Percentiles rank a stretch among this genome's conserved stretches.
Conservation (phyloP, 139 green algal species). For the Micractinium conductrix region DNA sequence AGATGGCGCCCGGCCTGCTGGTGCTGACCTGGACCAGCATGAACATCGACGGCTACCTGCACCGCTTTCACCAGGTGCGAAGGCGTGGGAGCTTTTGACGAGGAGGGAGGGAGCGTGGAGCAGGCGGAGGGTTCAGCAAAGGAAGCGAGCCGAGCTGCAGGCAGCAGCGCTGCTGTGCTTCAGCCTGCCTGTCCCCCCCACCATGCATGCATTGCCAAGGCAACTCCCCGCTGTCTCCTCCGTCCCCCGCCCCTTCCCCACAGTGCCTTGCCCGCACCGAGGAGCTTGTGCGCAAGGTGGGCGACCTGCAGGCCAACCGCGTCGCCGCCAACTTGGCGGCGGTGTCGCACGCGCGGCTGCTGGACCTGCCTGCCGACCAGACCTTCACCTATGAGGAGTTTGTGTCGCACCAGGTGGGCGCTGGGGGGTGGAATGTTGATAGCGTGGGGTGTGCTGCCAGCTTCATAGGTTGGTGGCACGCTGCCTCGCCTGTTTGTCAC, state of each 20-base stretch:
- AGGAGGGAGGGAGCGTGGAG: no score
- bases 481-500: no score
- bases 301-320: conserved; percentile 85
- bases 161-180: conserved; percentile 20
- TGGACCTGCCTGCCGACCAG: conserved; percentile 83
- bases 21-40: conserved; percentile 87
- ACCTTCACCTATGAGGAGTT: conserved; percentile 93
- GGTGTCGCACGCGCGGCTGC: conserved; percentile 72
- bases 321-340: conserved; percentile 84
- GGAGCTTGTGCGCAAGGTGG: conserved; percentile 88
- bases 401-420: conserved; percentile 71
- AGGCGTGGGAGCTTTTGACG: background rate
- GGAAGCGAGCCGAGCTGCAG: no score
- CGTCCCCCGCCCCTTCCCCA: background rate
- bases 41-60: conserved; percentile 95
- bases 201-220: no score
- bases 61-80: conserved; percentile 76
- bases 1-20: conserved; percentile 82
- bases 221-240: background rate
- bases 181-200: background rate
- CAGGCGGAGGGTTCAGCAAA: no score
- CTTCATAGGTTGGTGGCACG: no score
- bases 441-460: no score
- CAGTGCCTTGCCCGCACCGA: conserved; percentile 73
- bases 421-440: no score